Base-by-base conservation (phyloP, 2,329 filamentous ascomycete genomes). In the Sporothrix humicola region DNA sequence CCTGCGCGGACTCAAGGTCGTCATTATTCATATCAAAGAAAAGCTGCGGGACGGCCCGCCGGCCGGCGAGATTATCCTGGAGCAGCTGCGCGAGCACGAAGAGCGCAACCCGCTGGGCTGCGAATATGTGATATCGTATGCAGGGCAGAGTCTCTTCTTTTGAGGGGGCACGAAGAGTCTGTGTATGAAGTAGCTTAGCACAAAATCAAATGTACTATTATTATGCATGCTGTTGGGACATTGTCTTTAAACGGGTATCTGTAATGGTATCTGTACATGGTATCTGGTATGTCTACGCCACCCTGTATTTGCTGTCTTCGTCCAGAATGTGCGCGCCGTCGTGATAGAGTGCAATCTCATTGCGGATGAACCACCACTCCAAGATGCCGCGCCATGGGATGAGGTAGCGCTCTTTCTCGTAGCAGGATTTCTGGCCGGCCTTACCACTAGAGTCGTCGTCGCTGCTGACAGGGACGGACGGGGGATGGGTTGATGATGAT, bases 21-120 rank as follows among this genome's bases (percentile, higher is more conserved):
- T 98, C 69, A 89, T 98, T 72, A 98, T 98, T 52, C 96, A 99
- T 80, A 89, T 98, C 79, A 99, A 99, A 81, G 95, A 98, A 76
- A 91, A 88, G 26, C 83, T 98, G 72, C 85, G 86, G 9, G 94
- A 97, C 79, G 93, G 90, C 0, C 88, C 89, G 37, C 81, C 83
- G 66, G 89, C 87, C 1, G 87, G 85, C 50, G 89, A 93, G 3
- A 86, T 83, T 1, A 97, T 98, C 50, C 78, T 96, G 26, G 79
- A 84, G 74, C 89, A 98, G 80, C 82, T 98, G 69, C 80, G 83
- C 20, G 88, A 89, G 37, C 86, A 93, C 74, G 93, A 95, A 74
- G 82, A 85, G 71, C 88, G 89, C 13, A 87, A 84, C 9, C 86
- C 87, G 63, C 81, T 97, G 66, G 95, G 95, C 0, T 97, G 93